Conservation (phyloP, 2,329 filamentous ascomycete species). For the Teratosphaeria destructans region DNA sequence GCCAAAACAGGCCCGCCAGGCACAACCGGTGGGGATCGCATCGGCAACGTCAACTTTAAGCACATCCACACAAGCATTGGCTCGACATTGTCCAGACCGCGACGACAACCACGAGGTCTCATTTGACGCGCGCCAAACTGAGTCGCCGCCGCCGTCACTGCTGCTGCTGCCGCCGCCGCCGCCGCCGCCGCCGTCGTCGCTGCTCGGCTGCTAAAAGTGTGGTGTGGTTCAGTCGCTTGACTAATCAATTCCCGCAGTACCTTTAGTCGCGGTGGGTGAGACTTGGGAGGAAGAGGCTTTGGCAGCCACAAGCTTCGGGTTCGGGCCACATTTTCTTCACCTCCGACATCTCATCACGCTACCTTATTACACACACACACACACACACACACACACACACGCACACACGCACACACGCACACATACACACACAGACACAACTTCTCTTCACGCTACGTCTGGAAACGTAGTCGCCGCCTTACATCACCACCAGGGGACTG, state of each 20-base stretch:
- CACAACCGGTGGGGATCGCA: neutral
- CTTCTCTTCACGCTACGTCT: neutral
- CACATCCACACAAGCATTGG: neutral
- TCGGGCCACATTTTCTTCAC: neutral
- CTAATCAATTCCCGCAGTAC: neutral
- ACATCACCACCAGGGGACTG: neutral
- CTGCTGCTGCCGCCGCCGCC: neutral
- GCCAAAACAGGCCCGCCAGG: neutral
- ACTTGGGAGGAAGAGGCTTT: neutral
- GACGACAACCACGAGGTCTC: neutral
- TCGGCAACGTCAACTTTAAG: neutral
- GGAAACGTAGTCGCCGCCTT: neutral
- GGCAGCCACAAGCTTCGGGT: neutral
- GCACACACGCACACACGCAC: no score
- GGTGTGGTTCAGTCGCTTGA: neutral
- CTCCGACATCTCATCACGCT: neutral
- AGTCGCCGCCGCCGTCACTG: neutral
- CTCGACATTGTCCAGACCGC: neutral
- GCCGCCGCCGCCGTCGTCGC: neutral
- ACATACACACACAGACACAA: neutral
- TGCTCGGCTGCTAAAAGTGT: neutral
- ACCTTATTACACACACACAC: neutral
- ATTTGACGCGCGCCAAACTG: neutral
- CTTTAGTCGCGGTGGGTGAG: neutral
- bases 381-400: neutral